Percentiles rank a stretch among this genome's conserved stretches.
phyloP scores from a whole-genome alignment of 2,329 filamentous ascomycete species.

The Pestalotiopsis sp. region DNA sequence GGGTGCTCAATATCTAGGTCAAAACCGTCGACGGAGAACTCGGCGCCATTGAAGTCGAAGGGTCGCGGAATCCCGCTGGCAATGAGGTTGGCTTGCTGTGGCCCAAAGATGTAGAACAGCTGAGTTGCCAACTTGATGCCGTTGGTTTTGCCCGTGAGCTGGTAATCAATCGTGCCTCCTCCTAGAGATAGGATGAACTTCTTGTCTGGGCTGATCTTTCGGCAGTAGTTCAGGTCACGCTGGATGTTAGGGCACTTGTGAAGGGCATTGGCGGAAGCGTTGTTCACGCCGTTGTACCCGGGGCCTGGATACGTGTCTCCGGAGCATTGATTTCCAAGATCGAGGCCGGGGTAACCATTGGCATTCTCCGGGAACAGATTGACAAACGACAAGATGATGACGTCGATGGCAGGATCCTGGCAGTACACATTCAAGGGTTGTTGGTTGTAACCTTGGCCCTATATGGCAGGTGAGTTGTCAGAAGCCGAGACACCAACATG shows the following conservation, averaged over 20 bases:
- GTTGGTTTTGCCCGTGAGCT: constrained; percentile 37
- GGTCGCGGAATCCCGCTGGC: constrained; percentile 28
- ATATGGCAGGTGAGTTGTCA: background rate
- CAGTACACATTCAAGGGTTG: constrained; percentile 39
- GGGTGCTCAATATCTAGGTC: constrained; percentile 35
- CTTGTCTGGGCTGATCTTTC: constrained; percentile 52
- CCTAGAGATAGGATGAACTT: constrained; percentile 68
- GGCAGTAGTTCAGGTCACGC: constrained; percentile 49
- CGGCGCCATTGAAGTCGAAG: constrained; percentile 28
- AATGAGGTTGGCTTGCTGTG: constrained; percentile 34
- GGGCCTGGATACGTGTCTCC: constrained; percentile 32
- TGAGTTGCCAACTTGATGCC: constrained; percentile 38
- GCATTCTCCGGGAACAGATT: constrained; percentile 43
- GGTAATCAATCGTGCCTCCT: constrained; percentile 44
- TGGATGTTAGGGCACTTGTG: constrained; percentile 37
- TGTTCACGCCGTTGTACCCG: constrained; percentile 34
- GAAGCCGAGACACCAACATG: background rate
- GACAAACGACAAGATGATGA: constrained; percentile 46
- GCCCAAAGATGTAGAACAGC: constrained; percentile 45
- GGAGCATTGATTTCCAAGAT: constrained; percentile 46
- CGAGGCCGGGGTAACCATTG: constrained; percentile 43
- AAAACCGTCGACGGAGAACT: constrained; percentile 30
- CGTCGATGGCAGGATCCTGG: constrained; percentile 40
- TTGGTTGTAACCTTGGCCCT: constrained; percentile 45
- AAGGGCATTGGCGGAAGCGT: constrained; percentile 34